Evolutionary conservation across 2,329 filamentous ascomycete genomes (phyloP), one percentile per base, ranked within the genome.

Genomic region (Amesomyces nigricolor): DNA sequence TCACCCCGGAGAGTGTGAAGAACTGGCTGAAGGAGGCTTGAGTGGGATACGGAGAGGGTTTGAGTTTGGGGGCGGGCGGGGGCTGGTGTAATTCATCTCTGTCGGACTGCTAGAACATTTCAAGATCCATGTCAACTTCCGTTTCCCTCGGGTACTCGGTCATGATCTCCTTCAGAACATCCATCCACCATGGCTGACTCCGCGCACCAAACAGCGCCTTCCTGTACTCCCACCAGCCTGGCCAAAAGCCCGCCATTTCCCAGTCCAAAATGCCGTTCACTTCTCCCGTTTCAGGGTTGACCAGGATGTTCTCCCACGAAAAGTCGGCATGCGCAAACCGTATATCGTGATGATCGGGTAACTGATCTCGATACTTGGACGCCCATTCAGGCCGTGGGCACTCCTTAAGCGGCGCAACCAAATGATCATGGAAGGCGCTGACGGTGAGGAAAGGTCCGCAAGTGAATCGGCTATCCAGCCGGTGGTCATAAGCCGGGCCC

Each of bases 201-300:
- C 45, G 30, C 9, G 30, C 4, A 11, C 45, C 45, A 22, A 38
- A 47, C 5, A 47, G 16, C 22, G 45, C 45, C 45, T 47, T 47
- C 37, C 45, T 19, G n/a, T 47, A 47, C 32, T 47, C 45, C 45
- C 45, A 47, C 45, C 45, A 47, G 4, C 7, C 30, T 4, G 45
- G 45, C 45, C 45, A 47, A 14, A 47, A 35, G n/a, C 45, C 45
- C 8, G 45, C 45, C 45, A 47, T 47, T 11, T 47, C 45, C 45
- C 45, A 47, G 45, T 47, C 45, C 5, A 47, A 30, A 22, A 47
- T 47, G 16, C 45, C 45, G n/a, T 11, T 37, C 30, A 47, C 45
- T 22, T 19, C 4, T 3, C 45, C 45, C 2, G 45, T 47, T 22
- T 47, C n/a, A 22, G 45, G 32, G 19, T 47, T 30, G 11, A 47